Conservation (phyloP, 345 rosid genomes). For the Lenwebbia sp. region DNA sequence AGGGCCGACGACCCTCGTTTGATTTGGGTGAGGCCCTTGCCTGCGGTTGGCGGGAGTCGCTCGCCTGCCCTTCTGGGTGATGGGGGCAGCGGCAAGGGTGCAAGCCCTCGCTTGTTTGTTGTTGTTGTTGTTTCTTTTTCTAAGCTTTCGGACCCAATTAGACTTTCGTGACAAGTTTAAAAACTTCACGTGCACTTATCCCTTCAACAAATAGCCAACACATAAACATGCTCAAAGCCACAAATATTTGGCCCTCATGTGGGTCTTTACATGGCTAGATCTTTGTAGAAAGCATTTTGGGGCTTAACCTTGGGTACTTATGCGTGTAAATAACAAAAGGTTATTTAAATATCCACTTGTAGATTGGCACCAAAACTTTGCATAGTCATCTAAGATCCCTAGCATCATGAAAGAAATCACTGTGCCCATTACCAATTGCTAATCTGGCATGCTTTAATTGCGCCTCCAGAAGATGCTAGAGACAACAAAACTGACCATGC, state of each 20-base stretch:
- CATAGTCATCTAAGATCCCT: not conserved
- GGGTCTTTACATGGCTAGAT: not conserved
- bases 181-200: too few relatives aligned
- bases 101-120: too few relatives aligned
- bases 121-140: too few relatives aligned
- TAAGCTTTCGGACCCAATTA: too few relatives aligned
- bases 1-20: too few relatives aligned
- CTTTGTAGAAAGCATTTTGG: not conserved
- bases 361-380: too few relatives aligned
- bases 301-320: not conserved
- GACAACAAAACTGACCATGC: not conserved
- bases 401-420: not conserved
- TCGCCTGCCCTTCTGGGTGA: too few relatives aligned
- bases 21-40: too few relatives aligned
- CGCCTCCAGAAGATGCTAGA: not conserved
- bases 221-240: not conserved
- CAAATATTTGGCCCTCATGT: not conserved
- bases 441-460: not conserved
- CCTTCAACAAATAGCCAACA: too few relatives aligned
- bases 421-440: not conserved
- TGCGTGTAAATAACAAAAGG: not conserved
- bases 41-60: too few relatives aligned
- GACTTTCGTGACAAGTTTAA: too few relatives aligned
- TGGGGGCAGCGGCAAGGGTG: too few relatives aligned
- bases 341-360: not conserved